Evolutionary conservation across 2,329 filamentous ascomycete genomes (phyloP), one percentile per base, ranked within the genome.

Genomic region (Dactylellina parvicollis): DNA sequence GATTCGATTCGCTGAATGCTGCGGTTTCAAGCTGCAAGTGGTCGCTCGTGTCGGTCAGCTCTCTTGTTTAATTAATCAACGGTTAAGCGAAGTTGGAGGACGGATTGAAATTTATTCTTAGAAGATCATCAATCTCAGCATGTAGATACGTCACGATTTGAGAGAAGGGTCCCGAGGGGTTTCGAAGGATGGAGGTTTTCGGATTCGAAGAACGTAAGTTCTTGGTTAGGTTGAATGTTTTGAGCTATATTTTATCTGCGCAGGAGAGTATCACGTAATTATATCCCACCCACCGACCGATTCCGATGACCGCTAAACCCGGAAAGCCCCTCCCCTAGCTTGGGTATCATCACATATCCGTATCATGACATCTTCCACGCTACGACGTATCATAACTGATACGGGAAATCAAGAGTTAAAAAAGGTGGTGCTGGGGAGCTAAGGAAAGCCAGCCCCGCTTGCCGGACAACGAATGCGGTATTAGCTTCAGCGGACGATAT

Each of bases 361-460:
- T 38, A 54, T 54, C 49, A 54, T 54, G 49, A 54, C 49, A 54
- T 54, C 32, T n/a, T 54, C 49, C 18, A 16, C 22, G 30, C 12
- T 4, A 38, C 40, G n/a, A n/a, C n/a, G n/a, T n/a, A n/a, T n/a
- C n/a, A n/a, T 24, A 20, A 18, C 40, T 44, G 40, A 44, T 44
- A 44, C 9, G 40, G n/a, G n/a, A n/a, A n/a, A n/a, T n/a, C n/a
- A 44, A 20, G 4, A 4, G 36, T 5, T 12, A 32, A 32, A 12
- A 32, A 7, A 5, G 36, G 10, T 40, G 36, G 36, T 12, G 10
- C n/a, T n/a, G n/a, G n/a, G 36, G 36, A 4, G 9, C 10, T 12
- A 14, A 5, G n/a, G 20, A 14, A 20, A 44, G 22, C 40, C 40
- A 20, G 40, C 20, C 40, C 40, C n/a, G 40, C 40, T 7, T 12